phyloP scores from a whole-genome alignment of 192 early-diverging fungal genomes.

The Entrophospora sp. region DNA sequence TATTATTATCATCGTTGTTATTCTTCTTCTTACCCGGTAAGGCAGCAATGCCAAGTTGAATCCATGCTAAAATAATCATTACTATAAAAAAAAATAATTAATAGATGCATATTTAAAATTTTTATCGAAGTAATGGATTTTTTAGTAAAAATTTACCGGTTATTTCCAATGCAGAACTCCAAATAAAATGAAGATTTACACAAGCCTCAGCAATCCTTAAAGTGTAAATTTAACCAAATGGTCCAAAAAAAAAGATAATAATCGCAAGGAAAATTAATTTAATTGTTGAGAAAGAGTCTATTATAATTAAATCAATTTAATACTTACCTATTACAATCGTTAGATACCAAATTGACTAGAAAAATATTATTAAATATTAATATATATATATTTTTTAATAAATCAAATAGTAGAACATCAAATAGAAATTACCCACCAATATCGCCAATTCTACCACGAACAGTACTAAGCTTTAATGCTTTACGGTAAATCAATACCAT shows the following conservation, averaged over 20 bases:
- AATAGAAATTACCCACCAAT: conserved; percentile 31
- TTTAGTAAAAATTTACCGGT: conserved; percentile 26
- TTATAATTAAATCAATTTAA: too few species aligned
- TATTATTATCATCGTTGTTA: too few species aligned
- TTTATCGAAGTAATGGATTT: too few species aligned
- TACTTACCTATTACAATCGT: conserved; percentile 54
- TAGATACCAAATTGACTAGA: conserved; percentile 56
- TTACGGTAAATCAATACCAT: conserved; percentile 72
- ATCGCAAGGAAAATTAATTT: background rate
- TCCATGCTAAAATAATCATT: conserved; percentile 44
- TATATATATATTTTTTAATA: too few species aligned
- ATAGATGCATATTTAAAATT: background rate
- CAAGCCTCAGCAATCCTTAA: conserved; percentile 52
- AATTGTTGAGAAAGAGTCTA: background rate
- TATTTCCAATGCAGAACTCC: conserved; percentile 61
- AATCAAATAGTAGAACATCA: conserved; percentile 19
- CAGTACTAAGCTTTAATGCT: conserved; percentile 50
- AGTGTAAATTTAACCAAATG: background rate
- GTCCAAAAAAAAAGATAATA: background rate
- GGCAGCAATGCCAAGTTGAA: conserved; percentile 44
- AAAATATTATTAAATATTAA: background rate
- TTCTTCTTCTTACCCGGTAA: conserved; percentile 39
- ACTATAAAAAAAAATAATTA: conserved; percentile 7
- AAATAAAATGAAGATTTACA: conserved; percentile 63
- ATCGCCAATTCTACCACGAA: conserved; percentile 56